Conservation (phyloP, 2,329 filamentous ascomycete species). For the Lachnellula occidentalis region DNA sequence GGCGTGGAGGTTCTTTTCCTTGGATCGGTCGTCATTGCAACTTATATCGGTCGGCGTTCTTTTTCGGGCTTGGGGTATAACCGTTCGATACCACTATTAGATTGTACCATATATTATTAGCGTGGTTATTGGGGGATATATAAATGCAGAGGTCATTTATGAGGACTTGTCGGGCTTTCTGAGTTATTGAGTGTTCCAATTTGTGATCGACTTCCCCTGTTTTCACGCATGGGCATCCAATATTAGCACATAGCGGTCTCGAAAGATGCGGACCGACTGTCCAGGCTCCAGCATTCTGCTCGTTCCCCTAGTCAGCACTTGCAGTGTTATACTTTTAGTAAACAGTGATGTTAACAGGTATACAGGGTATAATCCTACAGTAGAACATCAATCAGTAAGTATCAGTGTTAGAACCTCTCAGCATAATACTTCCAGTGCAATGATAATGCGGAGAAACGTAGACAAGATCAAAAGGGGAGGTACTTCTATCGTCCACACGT, state of each 20-base stretch:
- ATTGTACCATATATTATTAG: not conserved
- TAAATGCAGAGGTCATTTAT: not conserved
- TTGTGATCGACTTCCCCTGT: not conserved
- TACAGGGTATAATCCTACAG: not conserved
- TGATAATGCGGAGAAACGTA: not conserved
- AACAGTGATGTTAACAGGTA: not conserved
- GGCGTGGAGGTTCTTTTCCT: not conserved
- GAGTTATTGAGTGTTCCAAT: not conserved
- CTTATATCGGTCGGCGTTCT: not conserved
- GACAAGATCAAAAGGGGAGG: not conserved
- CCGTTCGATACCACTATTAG: not conserved
- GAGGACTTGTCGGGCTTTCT: not conserved
- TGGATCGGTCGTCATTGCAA: not conserved
- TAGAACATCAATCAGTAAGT: too few relatives aligned
- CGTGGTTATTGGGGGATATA: not conserved
- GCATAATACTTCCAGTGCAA: not conserved
- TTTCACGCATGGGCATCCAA: not conserved
- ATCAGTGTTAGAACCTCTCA: too few relatives aligned
- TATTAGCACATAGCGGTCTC: not conserved
- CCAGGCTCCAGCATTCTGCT: conserved; percentile 7
- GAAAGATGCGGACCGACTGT: not conserved
- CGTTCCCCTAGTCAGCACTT: not conserved
- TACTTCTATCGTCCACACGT: not conserved
- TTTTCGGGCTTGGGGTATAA: not conserved
- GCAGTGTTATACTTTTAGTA: not conserved